These are phyloP conservation scores for Lentinus tigrinus DNA, from an alignment of 768 basidiomycete genomes.

Conservation along the genomic window DNA sequence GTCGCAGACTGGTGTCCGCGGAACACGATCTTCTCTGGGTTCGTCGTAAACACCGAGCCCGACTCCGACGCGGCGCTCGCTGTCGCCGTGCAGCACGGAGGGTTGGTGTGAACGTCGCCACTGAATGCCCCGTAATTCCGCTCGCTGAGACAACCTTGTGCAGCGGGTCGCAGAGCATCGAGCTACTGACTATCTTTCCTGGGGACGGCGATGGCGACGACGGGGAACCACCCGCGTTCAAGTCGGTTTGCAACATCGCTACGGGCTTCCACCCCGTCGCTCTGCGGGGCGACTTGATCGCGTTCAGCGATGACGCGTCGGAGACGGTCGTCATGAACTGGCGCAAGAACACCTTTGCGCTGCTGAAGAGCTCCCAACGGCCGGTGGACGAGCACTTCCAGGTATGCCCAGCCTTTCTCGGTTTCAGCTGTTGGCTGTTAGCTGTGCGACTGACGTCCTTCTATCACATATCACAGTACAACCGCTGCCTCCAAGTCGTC, in stretches of 20 bases:
- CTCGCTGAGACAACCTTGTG: neutral
- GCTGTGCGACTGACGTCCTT: neutral
- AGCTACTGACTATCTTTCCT: constrained; percentile 32
- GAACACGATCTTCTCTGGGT: constrained; percentile 50
- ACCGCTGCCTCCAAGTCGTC: constrained; percentile 52
- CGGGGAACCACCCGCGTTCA: neutral
- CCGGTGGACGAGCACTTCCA: constrained; percentile 32
- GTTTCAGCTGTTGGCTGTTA: too few relatives aligned
- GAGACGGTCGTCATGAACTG: constrained; percentile 58
- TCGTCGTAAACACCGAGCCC: constrained; percentile 48
- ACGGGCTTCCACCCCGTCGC: constrained; percentile 47
- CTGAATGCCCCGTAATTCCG: neutral
- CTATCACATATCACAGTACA: constrained; percentile 40
- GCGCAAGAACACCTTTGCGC: constrained; percentile 45
- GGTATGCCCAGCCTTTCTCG: constrained; percentile 13
- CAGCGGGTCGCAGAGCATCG: constrained; percentile 24
- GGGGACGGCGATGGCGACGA: neutral
- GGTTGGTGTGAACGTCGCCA: constrained; percentile 3
- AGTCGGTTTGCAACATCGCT: constrained; percentile 20
- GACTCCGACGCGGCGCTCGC: constrained; percentile 49
- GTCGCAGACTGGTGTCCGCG: constrained; percentile 48
- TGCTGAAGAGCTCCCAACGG: constrained; percentile 40
- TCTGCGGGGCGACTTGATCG: constrained; percentile 51
- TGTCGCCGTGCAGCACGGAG: constrained; percentile 37
- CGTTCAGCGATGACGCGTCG: constrained; percentile 50